A percentile compares a stretch with the other conserved stretches of the same genome.
These are phyloP conservation scores for Earliella scabrosa DNA, from an alignment of 1,284 basidiomycete genomes.

Conservation along the genomic window DNA sequence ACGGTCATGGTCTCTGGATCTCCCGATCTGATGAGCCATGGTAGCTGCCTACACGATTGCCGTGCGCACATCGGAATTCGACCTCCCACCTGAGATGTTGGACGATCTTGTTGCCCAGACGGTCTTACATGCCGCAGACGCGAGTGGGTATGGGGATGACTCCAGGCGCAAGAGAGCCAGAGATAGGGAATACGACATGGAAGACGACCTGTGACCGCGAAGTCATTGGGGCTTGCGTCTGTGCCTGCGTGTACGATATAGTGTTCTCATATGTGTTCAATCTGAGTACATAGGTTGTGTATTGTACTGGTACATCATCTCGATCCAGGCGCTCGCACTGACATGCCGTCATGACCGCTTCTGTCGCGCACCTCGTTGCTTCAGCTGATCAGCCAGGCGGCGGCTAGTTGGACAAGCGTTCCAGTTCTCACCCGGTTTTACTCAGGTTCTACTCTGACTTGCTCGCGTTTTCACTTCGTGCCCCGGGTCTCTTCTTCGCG, in stretches of 20 bases:
- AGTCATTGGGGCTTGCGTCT: neutral
- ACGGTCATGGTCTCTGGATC: neutral
- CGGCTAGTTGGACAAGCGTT: no score
- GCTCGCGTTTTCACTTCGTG: no score
- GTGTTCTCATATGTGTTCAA: neutral
- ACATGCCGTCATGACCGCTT: neutral
- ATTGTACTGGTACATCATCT: no score
- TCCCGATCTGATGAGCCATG: neutral
- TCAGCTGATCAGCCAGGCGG: no score
- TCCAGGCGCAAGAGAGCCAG: conserved; percentile 13
- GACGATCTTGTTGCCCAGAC: conserved; percentile 65
- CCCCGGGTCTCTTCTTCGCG: no score
- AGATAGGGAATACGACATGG: conserved; percentile 8
- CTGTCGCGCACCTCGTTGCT: no score
- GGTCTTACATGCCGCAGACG: conserved; percentile 31
- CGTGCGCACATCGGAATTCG: conserved; percentile 73
- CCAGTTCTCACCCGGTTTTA: no score
- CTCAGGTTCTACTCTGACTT: no score
- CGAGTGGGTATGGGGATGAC: conserved; percentile 13
- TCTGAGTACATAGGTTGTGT: neutral
- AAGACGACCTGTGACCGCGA: conserved; percentile 1
- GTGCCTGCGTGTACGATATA: neutral
- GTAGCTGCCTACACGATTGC: conserved; percentile 73
- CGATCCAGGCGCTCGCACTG: no score
- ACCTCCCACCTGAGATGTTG: conserved; percentile 64